Percentiles rank a stretch among this genome's conserved stretches.
Evolutionary conservation across 176 grass and related monocot genomes (phyloP).

Genomic region (Tillandsia fasciculata): DNA sequence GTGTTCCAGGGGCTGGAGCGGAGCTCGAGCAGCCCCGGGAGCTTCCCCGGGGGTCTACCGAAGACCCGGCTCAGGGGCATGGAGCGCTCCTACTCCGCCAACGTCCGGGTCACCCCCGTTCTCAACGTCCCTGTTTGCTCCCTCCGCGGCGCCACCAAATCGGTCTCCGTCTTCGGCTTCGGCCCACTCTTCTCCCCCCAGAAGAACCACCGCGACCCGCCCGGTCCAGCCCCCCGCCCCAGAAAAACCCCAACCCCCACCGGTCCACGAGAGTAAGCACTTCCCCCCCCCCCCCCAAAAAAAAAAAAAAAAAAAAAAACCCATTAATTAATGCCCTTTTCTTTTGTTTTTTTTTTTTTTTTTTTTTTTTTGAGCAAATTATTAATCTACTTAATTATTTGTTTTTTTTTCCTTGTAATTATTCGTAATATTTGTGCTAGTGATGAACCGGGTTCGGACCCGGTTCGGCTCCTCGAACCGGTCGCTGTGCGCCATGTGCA

Average conservation of each 20-base stretch:
- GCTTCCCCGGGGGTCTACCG: conserved; percentile 41
- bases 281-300: neutral
- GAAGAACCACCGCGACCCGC: conserved; percentile 29
- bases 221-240: neutral
- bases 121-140: conserved; percentile 90
- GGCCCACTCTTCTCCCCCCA: conserved; percentile 61
- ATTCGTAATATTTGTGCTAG: conserved; percentile 6
- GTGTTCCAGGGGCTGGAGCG: conserved; percentile 85
- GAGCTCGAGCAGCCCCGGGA: conserved; percentile 82
- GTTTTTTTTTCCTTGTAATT: conserved; percentile 36
- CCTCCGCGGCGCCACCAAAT: conserved; percentile 35
- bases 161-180: conserved; percentile 55
- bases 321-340: conserved; percentile 46
- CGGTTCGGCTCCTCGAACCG: conserved; percentile 5
- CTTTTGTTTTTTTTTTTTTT: conserved; percentile 20
- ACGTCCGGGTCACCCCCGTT: conserved; percentile 62
- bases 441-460: conserved; percentile 20
- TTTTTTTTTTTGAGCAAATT: conserved; percentile 18
- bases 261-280: neutral
- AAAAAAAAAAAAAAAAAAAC: conserved; percentile 8
- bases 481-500: neutral
- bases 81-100: conserved; percentile 77
- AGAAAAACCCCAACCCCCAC: conserved; percentile 21
- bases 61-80: conserved; percentile 48
- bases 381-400: conserved; percentile 50